These are phyloP conservation scores for Aureobasidium pullulans DNA, from an alignment of 2,329 filamentous ascomycete species.

Conservation along the genomic window DNA sequence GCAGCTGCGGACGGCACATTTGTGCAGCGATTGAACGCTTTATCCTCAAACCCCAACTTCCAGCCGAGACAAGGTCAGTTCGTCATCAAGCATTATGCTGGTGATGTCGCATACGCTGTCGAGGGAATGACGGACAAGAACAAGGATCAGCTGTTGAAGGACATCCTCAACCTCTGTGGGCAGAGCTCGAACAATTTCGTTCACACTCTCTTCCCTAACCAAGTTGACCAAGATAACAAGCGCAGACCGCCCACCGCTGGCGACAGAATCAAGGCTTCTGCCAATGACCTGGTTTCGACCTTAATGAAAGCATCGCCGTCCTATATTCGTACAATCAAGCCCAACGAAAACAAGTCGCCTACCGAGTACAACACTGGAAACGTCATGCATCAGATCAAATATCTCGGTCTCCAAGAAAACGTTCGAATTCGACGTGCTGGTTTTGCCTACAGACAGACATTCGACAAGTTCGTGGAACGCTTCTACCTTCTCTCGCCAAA, in stretches of 20 bases:
- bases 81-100: conserved; percentile 97
- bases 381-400: conserved; percentile 97
- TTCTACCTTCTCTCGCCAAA: conserved; percentile 94
- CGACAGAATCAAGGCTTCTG: conserved; percentile 90
- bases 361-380: conserved; percentile 87
- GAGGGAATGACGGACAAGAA: conserved; percentile 99
- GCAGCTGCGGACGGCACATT: conserved; percentile 92
- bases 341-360: conserved; percentile 96
- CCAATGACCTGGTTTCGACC: conserved; percentile 89
- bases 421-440: conserved; percentile 93
- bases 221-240: conserved; percentile 93
- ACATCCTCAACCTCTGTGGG: conserved; percentile 78
- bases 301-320: conserved; percentile 96
- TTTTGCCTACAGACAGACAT: conserved; percentile 93
- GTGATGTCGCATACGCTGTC: conserved; percentile 89
- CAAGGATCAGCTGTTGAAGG: conserved; percentile 94
- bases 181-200: conserved; percentile 79
- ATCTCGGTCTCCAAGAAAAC: conserved; percentile 98
- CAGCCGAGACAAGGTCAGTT: conserved; percentile 90
- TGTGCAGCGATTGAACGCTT: conserved; percentile 83
- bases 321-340: conserved; percentile 98
- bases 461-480: conserved; percentile 95
- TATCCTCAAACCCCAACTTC: conserved; percentile 81
- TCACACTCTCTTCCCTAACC: conserved; percentile 80
- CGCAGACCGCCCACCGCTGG: conserved; percentile 89